Conservation (phyloP, 2,329 filamentous ascomycete genomes). For the Rachicladosporium sp. region DNA sequence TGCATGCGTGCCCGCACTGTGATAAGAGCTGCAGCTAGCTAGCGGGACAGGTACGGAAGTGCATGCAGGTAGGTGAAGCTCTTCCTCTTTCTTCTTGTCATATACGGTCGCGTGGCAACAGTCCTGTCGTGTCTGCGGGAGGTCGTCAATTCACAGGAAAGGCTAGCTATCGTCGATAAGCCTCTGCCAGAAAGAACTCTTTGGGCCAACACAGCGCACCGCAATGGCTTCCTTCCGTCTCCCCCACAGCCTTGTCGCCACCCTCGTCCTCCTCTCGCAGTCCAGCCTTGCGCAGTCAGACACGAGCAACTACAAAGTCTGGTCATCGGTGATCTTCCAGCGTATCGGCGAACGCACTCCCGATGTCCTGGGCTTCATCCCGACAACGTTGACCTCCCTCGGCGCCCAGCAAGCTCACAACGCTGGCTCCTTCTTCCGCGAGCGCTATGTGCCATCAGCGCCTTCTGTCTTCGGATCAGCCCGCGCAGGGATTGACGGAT, state of each 20-base stretch:
- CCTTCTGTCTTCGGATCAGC: slow-evolving; percentile 11
- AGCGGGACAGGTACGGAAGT: too few relatives aligned
- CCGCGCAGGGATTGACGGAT: slow-evolving; percentile 29
- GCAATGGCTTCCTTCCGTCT: too few relatives aligned
- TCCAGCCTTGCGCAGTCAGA: slow-evolving; percentile 9
- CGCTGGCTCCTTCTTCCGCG: slow-evolving; percentile 39
- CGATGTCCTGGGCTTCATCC: slow-evolving; percentile 20
- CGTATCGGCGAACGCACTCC: slow-evolving; percentile 45
- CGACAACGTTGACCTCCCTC: slow-evolving; percentile 36
- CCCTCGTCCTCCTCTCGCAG: slow-evolving; percentile 11
- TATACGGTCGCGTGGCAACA: too few relatives aligned
- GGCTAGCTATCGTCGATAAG: too few relatives aligned
- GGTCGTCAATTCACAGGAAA: too few relatives aligned
- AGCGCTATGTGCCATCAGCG: slow-evolving; percentile 36
- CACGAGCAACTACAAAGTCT: slow-evolving; percentile 23
- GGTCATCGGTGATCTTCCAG: slow-evolving; percentile 42
- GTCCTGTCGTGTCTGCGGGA: too few relatives aligned
- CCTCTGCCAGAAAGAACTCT: too few relatives aligned
- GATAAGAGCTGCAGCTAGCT: slow-evolving; percentile 1
- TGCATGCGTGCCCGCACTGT: background rate
- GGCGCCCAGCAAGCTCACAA: slow-evolving; percentile 43
- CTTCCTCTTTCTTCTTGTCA: too few relatives aligned
- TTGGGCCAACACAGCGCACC: too few relatives aligned
- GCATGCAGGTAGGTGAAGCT: too few relatives aligned
- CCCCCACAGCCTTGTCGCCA: background rate